phyloP scores from a whole-genome alignment of 2,329 filamentous ascomycete species.

The Cladophialophora psammophila region DNA sequence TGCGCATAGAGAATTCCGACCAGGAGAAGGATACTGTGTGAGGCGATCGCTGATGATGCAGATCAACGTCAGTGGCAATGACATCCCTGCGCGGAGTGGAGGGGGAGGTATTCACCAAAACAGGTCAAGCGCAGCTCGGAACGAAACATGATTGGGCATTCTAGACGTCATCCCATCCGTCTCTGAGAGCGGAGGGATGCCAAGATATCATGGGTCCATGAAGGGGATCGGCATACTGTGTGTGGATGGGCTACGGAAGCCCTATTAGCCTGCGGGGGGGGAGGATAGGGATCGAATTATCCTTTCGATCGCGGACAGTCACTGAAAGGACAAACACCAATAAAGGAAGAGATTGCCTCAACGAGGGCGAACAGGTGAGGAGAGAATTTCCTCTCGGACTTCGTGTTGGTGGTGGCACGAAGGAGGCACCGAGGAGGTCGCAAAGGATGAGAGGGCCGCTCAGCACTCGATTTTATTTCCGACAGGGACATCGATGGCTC shows the following conservation, averaged over 20 bases:
- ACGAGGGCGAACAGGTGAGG: neutral
- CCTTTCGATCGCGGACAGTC: neutral
- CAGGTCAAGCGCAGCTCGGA: neutral
- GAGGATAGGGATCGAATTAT: neutral
- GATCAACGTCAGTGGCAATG: slow-evolving; percentile 36
- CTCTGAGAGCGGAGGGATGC: slow-evolving; percentile 4
- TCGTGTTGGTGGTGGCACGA: slow-evolving; percentile 22
- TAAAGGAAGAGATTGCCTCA: slow-evolving; percentile 14
- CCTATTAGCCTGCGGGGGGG: neutral
- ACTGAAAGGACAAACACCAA: neutral
- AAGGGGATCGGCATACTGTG: slow-evolving; percentile 7
- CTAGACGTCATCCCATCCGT: slow-evolving; percentile 6
- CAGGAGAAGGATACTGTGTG: neutral
- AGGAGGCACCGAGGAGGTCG: neutral
- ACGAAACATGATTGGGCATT: slow-evolving; percentile 6
- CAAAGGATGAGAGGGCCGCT: neutral
- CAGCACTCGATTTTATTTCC: neutral
- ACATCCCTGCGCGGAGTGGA: neutral
- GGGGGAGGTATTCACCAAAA: neutral
- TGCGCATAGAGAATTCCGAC: neutral
- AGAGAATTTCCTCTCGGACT: neutral
- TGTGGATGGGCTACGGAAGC: neutral
- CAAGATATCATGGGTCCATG: slow-evolving; percentile 1
- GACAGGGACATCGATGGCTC: neutral
- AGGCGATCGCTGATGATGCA: slow-evolving; percentile 12